Evolutionary conservation across 208 protist species (phyloP).

Genomic region (Balamuthia mandrillaris): DNA sequence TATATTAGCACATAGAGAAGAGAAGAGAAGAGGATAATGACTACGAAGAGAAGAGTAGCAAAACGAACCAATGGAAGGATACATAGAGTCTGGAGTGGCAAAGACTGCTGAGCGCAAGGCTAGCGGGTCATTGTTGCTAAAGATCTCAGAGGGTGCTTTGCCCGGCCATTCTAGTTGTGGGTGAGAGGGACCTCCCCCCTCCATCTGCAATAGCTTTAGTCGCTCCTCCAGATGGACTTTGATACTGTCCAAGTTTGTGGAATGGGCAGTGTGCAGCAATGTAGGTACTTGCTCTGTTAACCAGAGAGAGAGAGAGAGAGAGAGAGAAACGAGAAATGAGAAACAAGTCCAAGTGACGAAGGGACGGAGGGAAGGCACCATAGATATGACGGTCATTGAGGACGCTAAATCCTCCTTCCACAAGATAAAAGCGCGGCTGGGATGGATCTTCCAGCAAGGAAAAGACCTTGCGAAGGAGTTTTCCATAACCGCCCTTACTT

Average conservation of each 20-base stretch:
- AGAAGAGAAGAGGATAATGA: neutral
- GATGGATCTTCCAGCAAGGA: neutral
- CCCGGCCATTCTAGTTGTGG: neutral
- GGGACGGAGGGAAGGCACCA: neutral
- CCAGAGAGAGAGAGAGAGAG: neutral
- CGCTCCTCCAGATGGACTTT: neutral
- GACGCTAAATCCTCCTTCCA: neutral
- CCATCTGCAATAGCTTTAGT: neutral
- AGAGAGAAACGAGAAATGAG: neutral
- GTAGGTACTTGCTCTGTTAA: neutral
- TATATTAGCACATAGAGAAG: too few relatives aligned
- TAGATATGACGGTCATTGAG: neutral
- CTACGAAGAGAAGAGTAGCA: neutral
- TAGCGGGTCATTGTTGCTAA: neutral
- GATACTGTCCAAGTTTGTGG: neutral
- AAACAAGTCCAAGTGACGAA: neutral
- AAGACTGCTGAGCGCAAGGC: neutral
- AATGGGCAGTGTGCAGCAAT: neutral
- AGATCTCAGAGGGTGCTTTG: neutral
- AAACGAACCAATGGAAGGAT: neutral
- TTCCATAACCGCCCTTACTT: neutral
- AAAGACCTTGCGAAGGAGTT: neutral
- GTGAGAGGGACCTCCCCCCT: neutral
- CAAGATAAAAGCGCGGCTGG: neutral
- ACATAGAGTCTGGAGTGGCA: neutral